Conservation (phyloP, 768 basidiomycete species). For the Asterophora lycoperdoides region DNA sequence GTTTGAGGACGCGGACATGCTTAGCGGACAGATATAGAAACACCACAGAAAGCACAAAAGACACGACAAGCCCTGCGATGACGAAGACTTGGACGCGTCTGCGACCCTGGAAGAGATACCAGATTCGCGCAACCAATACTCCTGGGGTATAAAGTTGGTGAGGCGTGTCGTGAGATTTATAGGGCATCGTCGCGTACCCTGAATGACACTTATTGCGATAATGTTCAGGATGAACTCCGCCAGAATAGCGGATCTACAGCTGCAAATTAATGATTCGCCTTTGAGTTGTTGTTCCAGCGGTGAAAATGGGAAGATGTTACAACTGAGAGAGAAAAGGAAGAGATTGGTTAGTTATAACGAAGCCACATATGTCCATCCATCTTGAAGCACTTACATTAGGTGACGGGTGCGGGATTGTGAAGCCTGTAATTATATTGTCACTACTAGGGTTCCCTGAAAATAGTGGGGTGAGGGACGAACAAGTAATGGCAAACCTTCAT, state of each 20-base stretch:
- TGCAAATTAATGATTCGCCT: conserved; percentile 5
- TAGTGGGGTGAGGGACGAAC: conserved; percentile 11
- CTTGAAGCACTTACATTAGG: conserved; percentile 16
- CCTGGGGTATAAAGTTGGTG: conserved; percentile 18
- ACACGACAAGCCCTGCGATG: conserved; percentile 24
- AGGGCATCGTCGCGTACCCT: conserved; percentile 21
- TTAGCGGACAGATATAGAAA: conserved; percentile 24
- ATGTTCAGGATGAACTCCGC: conserved; percentile 22
- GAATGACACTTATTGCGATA: conserved; percentile 28
- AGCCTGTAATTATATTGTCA: conserved; percentile 15
- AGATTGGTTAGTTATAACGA: background rate
- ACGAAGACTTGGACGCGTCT: conserved; percentile 24
- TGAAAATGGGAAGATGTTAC: conserved; percentile 10
- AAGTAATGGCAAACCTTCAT: conserved; percentile 16
- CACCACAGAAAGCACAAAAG: conserved; percentile 26
- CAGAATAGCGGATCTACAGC: conserved; percentile 28
- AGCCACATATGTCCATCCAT: background rate
- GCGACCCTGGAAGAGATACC: conserved; percentile 37
- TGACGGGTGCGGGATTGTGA: conserved; percentile 23
- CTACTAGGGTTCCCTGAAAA: background rate
- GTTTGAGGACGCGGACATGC: conserved; percentile 14
- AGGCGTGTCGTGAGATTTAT: background rate
- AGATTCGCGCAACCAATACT: conserved; percentile 36
- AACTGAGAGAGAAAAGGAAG: conserved; percentile 14
- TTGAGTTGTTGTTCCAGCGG: too few relatives aligned